Conservation (phyloP, 163 green algal species). For the Chloroidium sp. region DNA sequence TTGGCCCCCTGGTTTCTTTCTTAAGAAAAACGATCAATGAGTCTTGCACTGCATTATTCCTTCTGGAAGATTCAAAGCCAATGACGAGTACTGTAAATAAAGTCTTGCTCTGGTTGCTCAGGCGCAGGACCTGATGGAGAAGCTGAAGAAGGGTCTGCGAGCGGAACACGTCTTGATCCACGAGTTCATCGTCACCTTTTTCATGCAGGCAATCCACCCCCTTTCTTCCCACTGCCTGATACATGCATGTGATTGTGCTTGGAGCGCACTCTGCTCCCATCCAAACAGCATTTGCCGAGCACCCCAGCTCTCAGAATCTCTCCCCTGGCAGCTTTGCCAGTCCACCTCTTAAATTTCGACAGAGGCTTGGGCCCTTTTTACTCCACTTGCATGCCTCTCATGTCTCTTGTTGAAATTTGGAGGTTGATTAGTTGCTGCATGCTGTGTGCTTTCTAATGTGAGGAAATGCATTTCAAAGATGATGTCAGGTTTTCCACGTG, state of each 20-base stretch:
- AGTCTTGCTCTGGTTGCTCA: neutral
- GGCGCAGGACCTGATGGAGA: conserved; percentile 5
- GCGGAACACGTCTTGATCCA: conserved; percentile 12
- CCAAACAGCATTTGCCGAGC: too few relatives aligned
- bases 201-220: neutral
- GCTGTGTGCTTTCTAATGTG: neutral
- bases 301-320: neutral
- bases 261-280: too few relatives aligned
- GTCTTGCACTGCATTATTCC: too few relatives aligned
- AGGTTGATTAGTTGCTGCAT: neutral
- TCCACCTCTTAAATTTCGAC: neutral
- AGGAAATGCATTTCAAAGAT: neutral
- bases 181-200: conserved; percentile 10
- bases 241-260: neutral
- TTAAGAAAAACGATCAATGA: too few relatives aligned
- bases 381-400: neutral
- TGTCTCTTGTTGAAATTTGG: neutral
- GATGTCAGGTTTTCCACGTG: neutral
- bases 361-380: neutral
- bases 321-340: neutral
- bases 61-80: too few relatives aligned
- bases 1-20: too few relatives aligned
- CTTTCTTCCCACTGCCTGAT: neutral
- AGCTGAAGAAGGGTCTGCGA: conserved; percentile 8
- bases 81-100: too few relatives aligned